Evolutionary conservation across 1,139 yeast genomes (phyloP), one percentile per base, ranked within the genome.

Genomic region (Zygotorulaspora mrakii): DNA sequence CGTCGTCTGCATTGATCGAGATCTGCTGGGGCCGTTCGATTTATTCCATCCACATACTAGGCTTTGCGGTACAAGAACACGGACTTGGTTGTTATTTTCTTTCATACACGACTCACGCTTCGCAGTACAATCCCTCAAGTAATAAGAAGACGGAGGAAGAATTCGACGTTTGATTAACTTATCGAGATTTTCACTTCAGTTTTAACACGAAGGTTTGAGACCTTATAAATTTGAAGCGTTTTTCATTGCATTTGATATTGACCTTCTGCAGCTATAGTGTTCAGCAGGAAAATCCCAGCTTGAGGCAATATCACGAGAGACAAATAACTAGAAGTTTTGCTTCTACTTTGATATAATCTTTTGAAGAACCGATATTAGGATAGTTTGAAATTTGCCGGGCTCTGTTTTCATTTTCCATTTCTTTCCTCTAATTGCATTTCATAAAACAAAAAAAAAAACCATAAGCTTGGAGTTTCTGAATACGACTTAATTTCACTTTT

Each of bases 21-120:
- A 43, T 38, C 44, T 39, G 33, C 35, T 37, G 47, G 47, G 44
- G 47, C 30, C 32, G 28, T 35, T 27, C 34, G 11, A 27, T 30
- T 25, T 27, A 31, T 33, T 42, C 31, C 33, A 39, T 39, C 43
- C 43, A 37, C 38, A 38, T 38, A 30, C 20, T 28, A 25, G 37
- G 37, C 33, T 33, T 28, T 31, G 41, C 37, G 26, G 36, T 31
- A 36, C 28, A 34, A 20, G 27, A 33, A 26, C 33, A 22, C 20
- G 23, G 13, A 17, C 25, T 10, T 18, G 12, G 18, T 11, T 28
- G 28, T 33, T 28, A 17, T 28, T n/a, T 33, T 37, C 23, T n/a
- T 23, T 26, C 37, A 26, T 37, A 29, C 17, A 14, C 17, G 18
- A 21, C 27, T 31, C 21, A 31, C 25, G 34, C 42, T 23, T 39